phyloP scores from a whole-genome alignment of 805 yeast species.

The Nakazawaea molendinolei region DNA sequence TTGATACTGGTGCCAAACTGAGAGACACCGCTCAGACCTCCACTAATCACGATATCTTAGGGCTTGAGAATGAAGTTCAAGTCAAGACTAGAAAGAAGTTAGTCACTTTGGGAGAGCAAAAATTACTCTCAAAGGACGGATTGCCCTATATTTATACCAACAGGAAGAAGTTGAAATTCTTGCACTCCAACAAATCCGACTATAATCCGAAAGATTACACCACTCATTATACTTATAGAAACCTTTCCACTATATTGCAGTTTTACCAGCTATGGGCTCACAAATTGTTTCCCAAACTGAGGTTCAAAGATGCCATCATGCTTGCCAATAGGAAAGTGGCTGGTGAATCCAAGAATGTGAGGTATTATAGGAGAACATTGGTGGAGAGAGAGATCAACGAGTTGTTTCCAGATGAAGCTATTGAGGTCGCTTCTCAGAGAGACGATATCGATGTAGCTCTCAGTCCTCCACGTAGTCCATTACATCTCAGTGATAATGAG shows the following conservation, averaged over 20 bases:
- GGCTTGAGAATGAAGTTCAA: slow-evolving; percentile 9
- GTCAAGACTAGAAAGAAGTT: slow-evolving; percentile 20
- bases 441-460: slow-evolving; percentile 1
- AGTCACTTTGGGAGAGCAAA: slow-evolving; percentile 46
- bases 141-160: slow-evolving; percentile 41
- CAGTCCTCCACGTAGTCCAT: no score
- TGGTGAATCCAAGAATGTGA: slow-evolving; percentile 32
- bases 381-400: slow-evolving; percentile 30
- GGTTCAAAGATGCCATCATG: slow-evolving; percentile 60
- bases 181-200: slow-evolving; percentile 15
- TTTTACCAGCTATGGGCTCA: slow-evolving; percentile 75
- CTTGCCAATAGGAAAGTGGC: slow-evolving; percentile 45
- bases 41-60: slow-evolving; percentile 9
- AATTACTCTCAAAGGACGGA: slow-evolving; percentile 48
- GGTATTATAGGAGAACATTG: slow-evolving; percentile 29
- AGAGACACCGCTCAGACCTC: no score
- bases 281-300: slow-evolving; percentile 70
- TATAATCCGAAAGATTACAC: slow-evolving; percentile 21
- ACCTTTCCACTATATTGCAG: slow-evolving; percentile 41
- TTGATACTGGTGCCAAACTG: background rate
- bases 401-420: slow-evolving; percentile 6
- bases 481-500: slow-evolving; percentile 1
- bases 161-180: slow-evolving; percentile 28
- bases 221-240: slow-evolving; percentile 40
- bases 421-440: slow-evolving; percentile 1